Percentiles rank a stretch among this genome's conserved stretches.
phyloP scores from a whole-genome alignment of 768 basidiomycete genomes.

The Galerina marginata region DNA sequence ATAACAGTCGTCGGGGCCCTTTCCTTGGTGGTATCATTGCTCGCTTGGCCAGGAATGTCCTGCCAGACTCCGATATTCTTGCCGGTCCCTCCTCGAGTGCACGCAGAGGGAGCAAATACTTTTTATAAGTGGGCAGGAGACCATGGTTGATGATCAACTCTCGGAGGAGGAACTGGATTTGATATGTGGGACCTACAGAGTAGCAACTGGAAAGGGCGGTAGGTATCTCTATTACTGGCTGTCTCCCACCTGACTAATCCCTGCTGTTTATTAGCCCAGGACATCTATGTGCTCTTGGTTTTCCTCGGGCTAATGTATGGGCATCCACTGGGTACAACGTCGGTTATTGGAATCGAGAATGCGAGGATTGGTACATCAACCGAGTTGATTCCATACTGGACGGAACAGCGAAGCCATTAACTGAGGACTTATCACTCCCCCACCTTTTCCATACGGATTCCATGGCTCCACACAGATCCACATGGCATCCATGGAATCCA shows the following conservation, averaged over 20 bases:
- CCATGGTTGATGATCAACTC: conserved; percentile 21
- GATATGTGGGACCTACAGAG: conserved; percentile 20
- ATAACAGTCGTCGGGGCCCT: conserved; percentile 11
- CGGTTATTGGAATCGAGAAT: conserved; percentile 25
- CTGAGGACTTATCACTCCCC: no score
- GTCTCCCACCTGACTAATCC: background rate
- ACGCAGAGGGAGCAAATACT: background rate
- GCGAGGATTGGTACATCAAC: conserved; percentile 26
- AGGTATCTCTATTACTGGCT: background rate
- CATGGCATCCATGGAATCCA: no score
- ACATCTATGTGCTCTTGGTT: conserved; percentile 23
- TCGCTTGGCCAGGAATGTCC: conserved; percentile 9
- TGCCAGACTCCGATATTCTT: background rate
- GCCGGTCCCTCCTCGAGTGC: conserved; percentile 16
- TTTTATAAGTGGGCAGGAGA: background rate
- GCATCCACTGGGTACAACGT: conserved; percentile 15
- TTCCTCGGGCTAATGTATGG: conserved; percentile 18
- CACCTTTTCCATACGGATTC: no score
- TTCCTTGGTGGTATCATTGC: conserved; percentile 14
- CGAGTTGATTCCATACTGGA: conserved; percentile 11
- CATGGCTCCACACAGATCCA: no score
- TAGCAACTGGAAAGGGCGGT: conserved; percentile 14
- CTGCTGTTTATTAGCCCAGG: conserved; percentile 1
- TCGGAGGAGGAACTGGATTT: conserved; percentile 17
- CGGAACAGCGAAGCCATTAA: conserved; percentile 4